phyloP scores from a whole-genome alignment of 352 stramenopile genomes.

The Bremia lactucae region DNA sequence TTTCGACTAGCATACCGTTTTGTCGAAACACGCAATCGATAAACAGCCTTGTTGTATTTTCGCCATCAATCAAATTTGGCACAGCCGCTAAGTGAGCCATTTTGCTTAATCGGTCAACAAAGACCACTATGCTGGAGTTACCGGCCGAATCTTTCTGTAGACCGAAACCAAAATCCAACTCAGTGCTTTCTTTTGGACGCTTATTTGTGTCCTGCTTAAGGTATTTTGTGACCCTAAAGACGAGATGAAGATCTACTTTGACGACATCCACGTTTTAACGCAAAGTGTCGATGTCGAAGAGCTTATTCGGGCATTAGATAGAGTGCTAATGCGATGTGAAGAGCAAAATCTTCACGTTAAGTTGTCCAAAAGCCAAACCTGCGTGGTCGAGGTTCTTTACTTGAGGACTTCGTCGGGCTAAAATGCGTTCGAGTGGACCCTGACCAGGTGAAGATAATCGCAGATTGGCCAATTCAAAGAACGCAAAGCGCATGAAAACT shows the following conservation, averaged over 20 bases:
- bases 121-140: too few relatives aligned
- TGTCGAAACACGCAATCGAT: too few relatives aligned
- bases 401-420: background rate
- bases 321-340: background rate
- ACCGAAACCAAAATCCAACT: too few relatives aligned
- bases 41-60: too few relatives aligned
- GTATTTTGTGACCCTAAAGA: background rate
- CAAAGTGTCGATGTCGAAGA: background rate
- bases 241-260: constrained; percentile 5
- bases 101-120: too few relatives aligned
- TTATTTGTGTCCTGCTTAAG: too few relatives aligned
- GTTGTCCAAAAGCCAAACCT: constrained; percentile 1
- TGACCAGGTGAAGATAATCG: constrained; percentile 5
- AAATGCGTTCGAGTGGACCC: constrained; percentile 1
- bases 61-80: too few relatives aligned
- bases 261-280: constrained; percentile 2
- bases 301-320: background rate
- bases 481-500: constrained; percentile 1
- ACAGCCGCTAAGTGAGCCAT: too few relatives aligned
- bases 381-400: background rate
- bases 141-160: too few relatives aligned
- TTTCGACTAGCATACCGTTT: too few relatives aligned
- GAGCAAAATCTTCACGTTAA: constrained; percentile 4
- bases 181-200: too few relatives aligned
- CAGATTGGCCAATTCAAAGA: background rate